Evolutionary conservation across 2,329 filamentous ascomycete genomes (phyloP), one percentile per base, ranked within the genome.

Genomic region (Colletotrichum musae): DNA sequence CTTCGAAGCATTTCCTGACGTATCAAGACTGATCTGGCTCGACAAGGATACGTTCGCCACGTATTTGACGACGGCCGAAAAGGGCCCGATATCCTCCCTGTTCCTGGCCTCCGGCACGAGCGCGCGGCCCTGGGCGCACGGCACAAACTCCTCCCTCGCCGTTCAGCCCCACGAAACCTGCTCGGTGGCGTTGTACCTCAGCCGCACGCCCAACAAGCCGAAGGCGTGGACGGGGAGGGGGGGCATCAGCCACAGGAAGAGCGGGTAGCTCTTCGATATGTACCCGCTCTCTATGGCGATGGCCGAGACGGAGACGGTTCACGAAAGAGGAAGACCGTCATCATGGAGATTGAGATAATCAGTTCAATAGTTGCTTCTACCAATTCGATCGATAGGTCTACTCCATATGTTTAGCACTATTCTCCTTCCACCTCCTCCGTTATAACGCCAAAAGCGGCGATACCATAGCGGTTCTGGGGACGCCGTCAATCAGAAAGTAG

Each of bases 161-260:
- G 10, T 6, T 2, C 6, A 5, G 7, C 16, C 7, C 45, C n/a
- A 48, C 16, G 7, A n/a, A 2, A 6, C n/a, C n/a, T 48, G 45
- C 15, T 48, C 45, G 21, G 21, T 24, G 21, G 21, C 21, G n/a
- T n/a, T 1, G 18, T 48, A 48, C 18, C 45, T 16, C 18, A 48
- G 45, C 6, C 7, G 6, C 45, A 48, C 3, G 16, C 15, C 10
- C 45, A 16, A 48, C 2, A 48, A 10, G 9, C 45, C 45, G n/a
- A 48, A 13, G 15, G 6, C 4, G 32, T 57, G 53, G 12, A 32
- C 53, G 32, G 53, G 36, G 26, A 45, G 3, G 28, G 43, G 16
- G 16, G 43, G 53, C 18, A 15, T 24, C 32, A 57, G 18, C 53
- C 53, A 57, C 15, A 57, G 36, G n/a, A 57, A 57, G 18, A 32